Conservation (phyloP, 208 protist genomes). For the Leishmania arabica region DNA sequence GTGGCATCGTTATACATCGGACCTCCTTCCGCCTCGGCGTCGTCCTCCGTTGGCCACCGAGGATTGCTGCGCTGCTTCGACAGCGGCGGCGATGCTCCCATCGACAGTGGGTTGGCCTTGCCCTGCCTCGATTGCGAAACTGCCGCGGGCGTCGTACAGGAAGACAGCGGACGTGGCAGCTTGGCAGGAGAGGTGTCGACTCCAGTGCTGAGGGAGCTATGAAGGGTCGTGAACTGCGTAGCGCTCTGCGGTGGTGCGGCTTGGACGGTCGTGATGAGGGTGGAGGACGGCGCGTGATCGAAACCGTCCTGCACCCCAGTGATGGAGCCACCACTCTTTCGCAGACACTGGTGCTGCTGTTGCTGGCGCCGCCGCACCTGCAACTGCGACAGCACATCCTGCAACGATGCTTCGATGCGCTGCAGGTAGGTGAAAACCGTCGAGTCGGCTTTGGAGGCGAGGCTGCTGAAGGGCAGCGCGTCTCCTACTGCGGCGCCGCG, state of each 20-base stretch:
- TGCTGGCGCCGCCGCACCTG: background rate
- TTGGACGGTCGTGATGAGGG: background rate
- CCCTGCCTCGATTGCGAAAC: background rate
- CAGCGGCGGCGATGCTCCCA: background rate
- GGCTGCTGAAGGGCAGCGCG: conserved; percentile 6
- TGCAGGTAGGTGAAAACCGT: conserved; percentile 21
- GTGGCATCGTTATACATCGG: background rate
- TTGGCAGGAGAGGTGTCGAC: no score
- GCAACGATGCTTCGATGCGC: conserved; percentile 20
- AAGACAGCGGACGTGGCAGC: conserved; percentile 16
- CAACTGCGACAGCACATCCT: conserved; percentile 23
- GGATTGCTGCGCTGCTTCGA: conserved; percentile 18
- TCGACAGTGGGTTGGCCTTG: background rate
- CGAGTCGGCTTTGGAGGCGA: conserved; percentile 17
- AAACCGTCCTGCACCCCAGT: background rate
- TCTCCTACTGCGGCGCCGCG: background rate
- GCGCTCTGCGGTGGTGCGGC: no score
- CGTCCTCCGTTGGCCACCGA: conserved; percentile 17
- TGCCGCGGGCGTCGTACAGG: background rate
- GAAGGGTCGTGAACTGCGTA: no score
- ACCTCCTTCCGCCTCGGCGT: no score
- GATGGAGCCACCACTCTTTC: background rate
- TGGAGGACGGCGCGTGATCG: background rate
- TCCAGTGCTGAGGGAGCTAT: background rate
- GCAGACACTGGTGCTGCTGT: background rate